Evolutionary conservation across 441 rosid genomes (phyloP).

Genomic region (Croton setiger): DNA sequence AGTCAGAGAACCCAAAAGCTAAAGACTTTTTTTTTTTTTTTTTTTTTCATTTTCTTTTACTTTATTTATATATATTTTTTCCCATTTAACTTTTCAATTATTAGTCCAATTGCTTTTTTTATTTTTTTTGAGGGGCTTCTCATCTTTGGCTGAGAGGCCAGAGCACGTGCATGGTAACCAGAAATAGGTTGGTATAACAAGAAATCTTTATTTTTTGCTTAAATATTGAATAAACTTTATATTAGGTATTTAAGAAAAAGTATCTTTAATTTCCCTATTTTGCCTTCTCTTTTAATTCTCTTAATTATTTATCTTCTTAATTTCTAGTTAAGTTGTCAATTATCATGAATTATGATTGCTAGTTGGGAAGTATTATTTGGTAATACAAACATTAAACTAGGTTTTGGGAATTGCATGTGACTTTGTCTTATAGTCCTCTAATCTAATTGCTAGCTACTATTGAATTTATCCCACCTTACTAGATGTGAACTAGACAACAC

Average conservation of each 20-base stretch:
- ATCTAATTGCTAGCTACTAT: too few relatives aligned
- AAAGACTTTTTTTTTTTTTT: slow-evolving; percentile 1
- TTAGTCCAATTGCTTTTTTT: slow-evolving; percentile 9
- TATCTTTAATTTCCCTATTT: too few relatives aligned
- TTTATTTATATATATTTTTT: not conserved
- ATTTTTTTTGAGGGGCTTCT: not conserved
- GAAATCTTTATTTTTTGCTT: too few relatives aligned
- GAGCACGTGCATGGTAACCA: slow-evolving; percentile 25
- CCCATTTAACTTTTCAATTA: slow-evolving; percentile 6
- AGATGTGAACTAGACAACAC: too few relatives aligned
- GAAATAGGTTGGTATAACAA: not conserved
- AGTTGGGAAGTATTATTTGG: not conserved
- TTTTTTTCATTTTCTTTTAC: too few relatives aligned
- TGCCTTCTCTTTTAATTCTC: not conserved
- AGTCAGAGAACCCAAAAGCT: slow-evolving; percentile 9
- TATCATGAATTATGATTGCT: not conserved
- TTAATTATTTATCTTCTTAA: not conserved
- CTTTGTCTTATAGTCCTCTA: not conserved
- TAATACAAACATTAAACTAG: not conserved
- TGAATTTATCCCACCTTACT: not conserved
- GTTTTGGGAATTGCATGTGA: slow-evolving; percentile 1
- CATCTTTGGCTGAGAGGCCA: not conserved
- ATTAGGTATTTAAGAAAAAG: too few relatives aligned
- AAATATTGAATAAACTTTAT: too few relatives aligned
- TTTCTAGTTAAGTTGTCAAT: not conserved